A percentile compares a stretch with the other conserved stretches of the same genome.
These are phyloP conservation scores for Ceratobasidium theobromae DNA, from an alignment of 1,284 basidiomycete species.

Conservation along the genomic window DNA sequence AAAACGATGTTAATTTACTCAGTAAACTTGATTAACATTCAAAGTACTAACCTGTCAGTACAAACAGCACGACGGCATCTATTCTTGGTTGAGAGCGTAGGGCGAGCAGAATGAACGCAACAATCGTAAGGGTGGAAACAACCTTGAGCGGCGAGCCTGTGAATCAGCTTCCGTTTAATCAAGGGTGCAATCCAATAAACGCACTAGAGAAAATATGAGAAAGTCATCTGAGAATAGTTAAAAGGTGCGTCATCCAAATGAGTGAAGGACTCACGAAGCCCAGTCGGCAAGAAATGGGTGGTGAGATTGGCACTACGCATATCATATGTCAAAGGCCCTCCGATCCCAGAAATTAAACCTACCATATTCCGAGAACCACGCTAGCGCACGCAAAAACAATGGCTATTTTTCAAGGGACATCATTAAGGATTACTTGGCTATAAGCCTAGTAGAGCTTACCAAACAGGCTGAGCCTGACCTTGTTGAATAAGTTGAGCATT, in stretches of 20 bases:
- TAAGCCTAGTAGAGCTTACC: too few species aligned
- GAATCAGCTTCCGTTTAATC: background rate
- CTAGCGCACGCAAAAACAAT: too few species aligned
- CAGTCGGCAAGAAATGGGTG: constrained; percentile 2
- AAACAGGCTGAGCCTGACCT: too few species aligned
- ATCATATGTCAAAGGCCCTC: background rate
- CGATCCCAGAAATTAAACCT: too few species aligned
- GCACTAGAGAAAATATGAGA: constrained; percentile 16
- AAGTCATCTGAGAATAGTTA: constrained; percentile 16
- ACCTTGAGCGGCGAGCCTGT: background rate
- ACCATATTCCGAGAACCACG: too few species aligned
- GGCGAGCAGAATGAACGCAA: constrained; percentile 12
- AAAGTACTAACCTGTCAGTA: constrained; percentile 2
- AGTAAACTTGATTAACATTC: background rate
- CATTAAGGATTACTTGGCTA: too few species aligned
- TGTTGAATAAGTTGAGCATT: too few species aligned
- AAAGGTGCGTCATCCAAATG: background rate
- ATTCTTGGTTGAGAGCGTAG: constrained; percentile 22
- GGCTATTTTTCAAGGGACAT: too few species aligned
- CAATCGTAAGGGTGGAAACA: constrained; percentile 20
- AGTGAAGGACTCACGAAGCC: constrained; percentile 10
- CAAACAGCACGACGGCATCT: background rate
- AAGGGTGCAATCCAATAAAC: background rate
- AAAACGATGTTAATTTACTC: background rate
- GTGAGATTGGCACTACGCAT: constrained; percentile 18